Conservation (phyloP, 2,329 filamentous ascomycete genomes). For the Akanthomyces muscarius region DNA sequence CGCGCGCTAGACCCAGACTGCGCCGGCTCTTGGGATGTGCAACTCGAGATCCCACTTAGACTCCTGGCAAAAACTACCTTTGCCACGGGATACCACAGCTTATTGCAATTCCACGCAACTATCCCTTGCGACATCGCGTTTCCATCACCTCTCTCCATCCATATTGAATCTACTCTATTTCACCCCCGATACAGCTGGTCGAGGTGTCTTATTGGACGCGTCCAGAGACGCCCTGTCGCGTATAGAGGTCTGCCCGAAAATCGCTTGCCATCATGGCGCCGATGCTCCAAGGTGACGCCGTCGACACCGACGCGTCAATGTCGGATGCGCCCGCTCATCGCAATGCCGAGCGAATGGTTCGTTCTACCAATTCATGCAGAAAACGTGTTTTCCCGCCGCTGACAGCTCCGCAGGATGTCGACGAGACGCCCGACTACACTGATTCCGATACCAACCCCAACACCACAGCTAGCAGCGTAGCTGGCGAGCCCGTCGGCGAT, state of each 20-base stretch:
- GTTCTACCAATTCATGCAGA: slow-evolving; percentile 17
- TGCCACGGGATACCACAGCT: neutral
- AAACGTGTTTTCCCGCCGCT: neutral
- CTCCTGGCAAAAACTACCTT: slow-evolving; percentile 12
- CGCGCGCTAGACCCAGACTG: slow-evolving; percentile 31
- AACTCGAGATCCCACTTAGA: slow-evolving; percentile 33
- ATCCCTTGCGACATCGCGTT: slow-evolving; percentile 7
- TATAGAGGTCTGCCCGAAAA: slow-evolving; percentile 41
- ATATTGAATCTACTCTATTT: neutral
- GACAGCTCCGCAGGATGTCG: slow-evolving; percentile 47
- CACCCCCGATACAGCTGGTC: neutral
- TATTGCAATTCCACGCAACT: neutral
- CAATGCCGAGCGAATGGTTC: slow-evolving; percentile 48
- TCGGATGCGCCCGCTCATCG: slow-evolving; percentile 51
- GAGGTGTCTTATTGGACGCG: slow-evolving; percentile 37
- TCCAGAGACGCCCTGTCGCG: slow-evolving; percentile 46
- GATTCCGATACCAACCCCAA: slow-evolving; percentile 65
- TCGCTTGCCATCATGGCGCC: slow-evolving; percentile 47
- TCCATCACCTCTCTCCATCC: neutral
- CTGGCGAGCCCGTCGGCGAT: slow-evolving; percentile 68
- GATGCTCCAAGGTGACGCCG: slow-evolving; percentile 49
- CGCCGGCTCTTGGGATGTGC: slow-evolving; percentile 30
- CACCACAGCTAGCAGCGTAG: slow-evolving; percentile 77
- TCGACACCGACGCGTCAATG: slow-evolving; percentile 61
- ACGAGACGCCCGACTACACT: slow-evolving; percentile 63